Conservation (phyloP, 164 flowering plant species). For the Paratinospora sagittata region DNA sequence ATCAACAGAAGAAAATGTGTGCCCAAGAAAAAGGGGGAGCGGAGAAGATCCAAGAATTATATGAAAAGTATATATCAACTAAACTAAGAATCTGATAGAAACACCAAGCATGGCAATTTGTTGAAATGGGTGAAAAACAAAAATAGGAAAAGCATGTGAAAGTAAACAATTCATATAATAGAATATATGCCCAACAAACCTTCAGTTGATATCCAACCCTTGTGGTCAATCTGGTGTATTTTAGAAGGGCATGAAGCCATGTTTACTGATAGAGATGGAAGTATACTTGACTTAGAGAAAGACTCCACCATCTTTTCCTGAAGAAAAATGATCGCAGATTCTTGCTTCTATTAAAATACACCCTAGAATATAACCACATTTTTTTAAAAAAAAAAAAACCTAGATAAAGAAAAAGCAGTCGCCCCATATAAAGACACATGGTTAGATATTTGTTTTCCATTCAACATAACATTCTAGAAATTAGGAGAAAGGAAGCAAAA, state of each 20-base stretch:
- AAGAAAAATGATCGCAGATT: conserved; percentile 39
- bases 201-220: conserved; percentile 33
- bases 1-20: neutral
- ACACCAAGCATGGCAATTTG: neutral
- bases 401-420: conserved; percentile 1
- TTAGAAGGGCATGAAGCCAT: conserved; percentile 38
- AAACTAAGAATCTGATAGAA: neutral
- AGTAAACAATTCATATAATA: neutral
- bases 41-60: neutral
- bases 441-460: neutral
- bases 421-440: conserved; percentile 2
- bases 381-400: neutral
- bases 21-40: neutral
- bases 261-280: conserved; percentile 33
- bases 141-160: neutral
- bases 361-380: conserved; percentile 13
- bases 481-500: neutral
- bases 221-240: conserved; percentile 35
- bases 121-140: neutral
- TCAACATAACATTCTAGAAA: neutral
- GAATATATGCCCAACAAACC: conserved; percentile 39
- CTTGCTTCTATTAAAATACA: conserved; percentile 29
- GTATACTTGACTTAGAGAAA: conserved; percentile 39
- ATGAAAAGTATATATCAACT: neutral
- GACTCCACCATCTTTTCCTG: conserved; percentile 73